phyloP scores from a whole-genome alignment of 306 rosid genomes.

The Lagenaria siceraria region DNA sequence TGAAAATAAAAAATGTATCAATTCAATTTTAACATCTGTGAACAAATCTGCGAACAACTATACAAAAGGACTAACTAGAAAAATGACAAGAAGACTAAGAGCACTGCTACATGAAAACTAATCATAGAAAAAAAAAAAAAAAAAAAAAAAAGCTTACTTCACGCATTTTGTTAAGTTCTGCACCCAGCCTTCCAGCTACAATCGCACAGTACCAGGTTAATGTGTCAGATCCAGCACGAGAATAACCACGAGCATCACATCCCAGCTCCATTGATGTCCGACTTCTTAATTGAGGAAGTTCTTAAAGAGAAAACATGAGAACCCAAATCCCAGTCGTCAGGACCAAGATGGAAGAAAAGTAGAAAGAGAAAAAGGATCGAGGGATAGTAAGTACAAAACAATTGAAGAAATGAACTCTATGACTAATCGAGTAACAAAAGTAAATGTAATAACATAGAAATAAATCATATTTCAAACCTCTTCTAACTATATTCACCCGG shows the following conservation, averaged over 20 bases:
- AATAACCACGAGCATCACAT: constrained; percentile 79
- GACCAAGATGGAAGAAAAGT: neutral
- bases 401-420: neutral
- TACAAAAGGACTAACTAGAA: neutral
- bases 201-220: constrained; percentile 83
- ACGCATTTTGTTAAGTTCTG: constrained; percentile 70
- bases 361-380: neutral
- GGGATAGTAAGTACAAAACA: neutral
- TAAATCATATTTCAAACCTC: neutral
- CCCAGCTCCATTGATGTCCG: constrained; percentile 77
- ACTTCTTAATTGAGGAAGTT: constrained; percentile 69
- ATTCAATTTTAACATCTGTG: neutral
- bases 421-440: neutral
- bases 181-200: constrained; percentile 65
- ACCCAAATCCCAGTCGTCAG: neutral
- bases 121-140: constrained; percentile 7
- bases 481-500: neutral
- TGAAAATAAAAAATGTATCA: neutral
- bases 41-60: neutral
- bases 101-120: constrained; percentile 6
- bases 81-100: neutral
- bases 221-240: constrained; percentile 76
- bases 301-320: constrained; percentile 20
- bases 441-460: neutral
- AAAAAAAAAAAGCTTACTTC: constrained; percentile 52